phyloP scores from a whole-genome alignment of 108 stramenopile genomes.

The Cyclotella kingstonii region DNA sequence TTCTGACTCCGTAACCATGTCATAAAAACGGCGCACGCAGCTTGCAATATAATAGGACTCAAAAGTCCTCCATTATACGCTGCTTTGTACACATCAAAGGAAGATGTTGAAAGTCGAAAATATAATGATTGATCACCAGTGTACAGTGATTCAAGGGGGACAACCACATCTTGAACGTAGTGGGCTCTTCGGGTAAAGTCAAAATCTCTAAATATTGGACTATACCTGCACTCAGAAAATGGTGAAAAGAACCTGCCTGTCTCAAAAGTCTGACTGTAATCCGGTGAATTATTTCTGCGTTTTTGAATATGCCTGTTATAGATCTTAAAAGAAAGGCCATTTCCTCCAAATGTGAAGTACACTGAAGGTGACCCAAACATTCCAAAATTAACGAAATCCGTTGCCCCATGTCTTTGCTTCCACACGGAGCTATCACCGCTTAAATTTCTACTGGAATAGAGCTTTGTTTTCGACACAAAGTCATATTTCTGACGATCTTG shows the following conservation, averaged over 20 bases:
- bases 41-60: slow-evolving; percentile 34
- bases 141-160: slow-evolving; percentile 63
- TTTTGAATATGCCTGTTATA: not conserved
- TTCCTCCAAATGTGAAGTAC: slow-evolving; percentile 37
- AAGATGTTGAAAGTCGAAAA: slow-evolving; percentile 43
- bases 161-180: slow-evolving; percentile 59
- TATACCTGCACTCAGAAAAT: too few species aligned
- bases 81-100: slow-evolving; percentile 51
- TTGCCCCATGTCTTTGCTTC: slow-evolving; percentile 1
- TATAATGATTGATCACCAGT: slow-evolving; percentile 33
- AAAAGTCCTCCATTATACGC: slow-evolving; percentile 57
- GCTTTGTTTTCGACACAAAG: slow-evolving; percentile 5
- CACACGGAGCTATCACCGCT: not conserved
- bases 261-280: not conserved
- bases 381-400: not conserved
- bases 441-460: not conserved
- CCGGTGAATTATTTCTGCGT: not conserved
- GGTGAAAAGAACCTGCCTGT: too few species aligned
- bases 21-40: slow-evolving; percentile 36
- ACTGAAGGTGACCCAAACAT: slow-evolving; percentile 22
- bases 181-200: slow-evolving; percentile 39
- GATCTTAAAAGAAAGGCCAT: slow-evolving; percentile 21
- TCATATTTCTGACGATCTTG: slow-evolving; percentile 54
- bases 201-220: not conserved
- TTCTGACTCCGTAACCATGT: slow-evolving; percentile 39